These are phyloP conservation scores for Areca catechu DNA, from an alignment of 176 grass and related monocot species.

Conservation along the genomic window DNA sequence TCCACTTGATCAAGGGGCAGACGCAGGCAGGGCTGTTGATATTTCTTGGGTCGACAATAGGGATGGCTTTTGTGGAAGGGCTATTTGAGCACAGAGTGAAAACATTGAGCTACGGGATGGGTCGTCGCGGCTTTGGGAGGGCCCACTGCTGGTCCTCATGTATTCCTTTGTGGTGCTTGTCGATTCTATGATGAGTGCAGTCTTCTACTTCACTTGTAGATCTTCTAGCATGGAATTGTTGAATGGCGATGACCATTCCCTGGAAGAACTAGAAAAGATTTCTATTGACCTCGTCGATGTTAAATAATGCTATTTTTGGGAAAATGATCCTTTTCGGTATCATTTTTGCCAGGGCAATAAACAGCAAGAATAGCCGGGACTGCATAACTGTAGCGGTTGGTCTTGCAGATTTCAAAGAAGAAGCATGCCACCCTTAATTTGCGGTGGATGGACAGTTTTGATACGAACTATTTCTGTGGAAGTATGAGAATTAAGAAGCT, in stretches of 20 bases:
- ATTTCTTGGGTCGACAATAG: slow-evolving; percentile 74
- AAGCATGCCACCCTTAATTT: too few species aligned
- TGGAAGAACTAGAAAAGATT: slow-evolving; percentile 13
- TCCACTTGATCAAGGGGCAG: slow-evolving; percentile 63
- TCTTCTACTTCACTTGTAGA: slow-evolving; percentile 95
- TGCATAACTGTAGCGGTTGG: too few species aligned
- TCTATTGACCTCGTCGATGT: slow-evolving; percentile 9
- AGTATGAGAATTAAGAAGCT: too few species aligned
- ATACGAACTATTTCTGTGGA: too few species aligned
- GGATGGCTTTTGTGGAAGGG: slow-evolving; percentile 68
- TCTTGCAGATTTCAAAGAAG: too few species aligned
- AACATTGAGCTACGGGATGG: slow-evolving; percentile 92
- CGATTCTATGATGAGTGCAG: slow-evolving; percentile 79
- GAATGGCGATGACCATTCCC: slow-evolving; percentile 14
- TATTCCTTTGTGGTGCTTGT: slow-evolving; percentile 79
- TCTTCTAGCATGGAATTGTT: slow-evolving; percentile 44
- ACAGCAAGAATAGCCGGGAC: too few species aligned
- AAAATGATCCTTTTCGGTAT: slow-evolving; percentile 9
- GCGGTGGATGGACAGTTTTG: too few species aligned
- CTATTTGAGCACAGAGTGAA: slow-evolving; percentile 97
- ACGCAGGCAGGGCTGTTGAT: slow-evolving; percentile 83
- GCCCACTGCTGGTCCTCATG: slow-evolving; percentile 79
- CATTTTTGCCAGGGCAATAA: not conserved
- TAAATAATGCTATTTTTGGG: slow-evolving; percentile 1
- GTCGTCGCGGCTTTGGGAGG: slow-evolving; percentile 81